A percentile compares a stretch with the other conserved stretches of the same genome.
phyloP scores from a whole-genome alignment of 805 yeast genomes.

The Kazachstania bromeliacearum region DNA sequence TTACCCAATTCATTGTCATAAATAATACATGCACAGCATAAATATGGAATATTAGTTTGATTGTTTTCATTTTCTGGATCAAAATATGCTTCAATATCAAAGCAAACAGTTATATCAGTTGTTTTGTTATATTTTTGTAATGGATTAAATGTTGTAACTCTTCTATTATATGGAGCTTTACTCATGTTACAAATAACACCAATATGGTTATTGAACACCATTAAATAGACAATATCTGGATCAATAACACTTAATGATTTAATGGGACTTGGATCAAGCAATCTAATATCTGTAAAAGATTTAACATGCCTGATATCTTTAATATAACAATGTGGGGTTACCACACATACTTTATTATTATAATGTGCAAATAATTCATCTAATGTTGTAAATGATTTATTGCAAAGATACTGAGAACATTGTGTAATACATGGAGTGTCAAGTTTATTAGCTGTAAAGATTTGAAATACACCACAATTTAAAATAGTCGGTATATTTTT shows the following conservation, averaged over 20 bases:
- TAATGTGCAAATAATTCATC: neutral
- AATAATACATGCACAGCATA: constrained; percentile 1
- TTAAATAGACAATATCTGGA: too few relatives aligned
- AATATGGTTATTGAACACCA: too few relatives aligned
- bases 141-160: constrained; percentile 1
- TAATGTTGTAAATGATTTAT: neutral
- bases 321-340: neutral
- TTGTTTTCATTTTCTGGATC: constrained; percentile 2
- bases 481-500: neutral
- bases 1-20: neutral
- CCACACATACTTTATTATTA: neutral
- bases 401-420: neutral
- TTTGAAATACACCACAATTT: constrained; percentile 1
- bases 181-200: too few relatives aligned
- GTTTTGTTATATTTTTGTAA: neutral
- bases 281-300: neutral
- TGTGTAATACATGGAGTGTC: neutral
- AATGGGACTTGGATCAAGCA: too few relatives aligned
- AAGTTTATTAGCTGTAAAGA: neutral
- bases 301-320: neutral
- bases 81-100: constrained; percentile 1
- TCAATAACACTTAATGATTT: too few relatives aligned
- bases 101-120: neutral
- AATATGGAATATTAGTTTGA: constrained; percentile 2
- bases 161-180: too few relatives aligned